Percentiles rank a stretch among this genome's conserved stretches.
Conservation (phyloP, 73 alveolate species). For the Symbiodinium natans region DNA sequence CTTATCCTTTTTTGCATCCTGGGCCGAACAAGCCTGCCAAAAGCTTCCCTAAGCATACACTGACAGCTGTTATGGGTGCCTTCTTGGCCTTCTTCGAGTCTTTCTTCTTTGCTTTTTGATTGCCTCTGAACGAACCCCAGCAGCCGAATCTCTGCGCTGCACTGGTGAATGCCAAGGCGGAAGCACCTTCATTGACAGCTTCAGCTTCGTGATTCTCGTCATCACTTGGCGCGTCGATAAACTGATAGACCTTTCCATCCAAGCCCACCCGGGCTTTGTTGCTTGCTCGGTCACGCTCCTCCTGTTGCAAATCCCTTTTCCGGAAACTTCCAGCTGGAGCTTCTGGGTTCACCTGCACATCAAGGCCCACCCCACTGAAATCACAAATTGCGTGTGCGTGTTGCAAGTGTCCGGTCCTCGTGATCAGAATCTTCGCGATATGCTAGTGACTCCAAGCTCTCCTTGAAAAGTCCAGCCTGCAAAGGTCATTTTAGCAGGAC, state of each 20-base stretch:
- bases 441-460: conserved; percentile 61
- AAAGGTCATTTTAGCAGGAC: background rate
- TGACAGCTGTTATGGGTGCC: background rate
- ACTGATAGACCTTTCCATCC: conserved; percentile 53
- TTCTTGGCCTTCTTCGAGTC: background rate
- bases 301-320: conserved; percentile 39
- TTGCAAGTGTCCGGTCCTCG: conserved; percentile 4
- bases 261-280: conserved; percentile 27
- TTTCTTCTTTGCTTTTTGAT: background rate
- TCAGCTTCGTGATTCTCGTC: background rate
- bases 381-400: background rate
- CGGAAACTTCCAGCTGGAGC: conserved; percentile 49
- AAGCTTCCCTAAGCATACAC: no score
- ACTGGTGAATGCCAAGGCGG: background rate
- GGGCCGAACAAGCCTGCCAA: background rate
- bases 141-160: no score
- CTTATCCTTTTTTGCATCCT: background rate
- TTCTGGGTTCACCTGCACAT: conserved; percentile 48
- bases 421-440: conserved; percentile 50
- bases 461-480: conserved; percentile 46
- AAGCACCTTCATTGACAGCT: background rate
- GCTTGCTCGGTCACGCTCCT: conserved; percentile 27
- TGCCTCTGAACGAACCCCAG: background rate
- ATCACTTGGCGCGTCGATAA: conserved; percentile 52
- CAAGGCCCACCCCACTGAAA: background rate